phyloP scores from a whole-genome alignment of 2,329 filamentous ascomycete species.

The Endoconidiophora polonica region DNA sequence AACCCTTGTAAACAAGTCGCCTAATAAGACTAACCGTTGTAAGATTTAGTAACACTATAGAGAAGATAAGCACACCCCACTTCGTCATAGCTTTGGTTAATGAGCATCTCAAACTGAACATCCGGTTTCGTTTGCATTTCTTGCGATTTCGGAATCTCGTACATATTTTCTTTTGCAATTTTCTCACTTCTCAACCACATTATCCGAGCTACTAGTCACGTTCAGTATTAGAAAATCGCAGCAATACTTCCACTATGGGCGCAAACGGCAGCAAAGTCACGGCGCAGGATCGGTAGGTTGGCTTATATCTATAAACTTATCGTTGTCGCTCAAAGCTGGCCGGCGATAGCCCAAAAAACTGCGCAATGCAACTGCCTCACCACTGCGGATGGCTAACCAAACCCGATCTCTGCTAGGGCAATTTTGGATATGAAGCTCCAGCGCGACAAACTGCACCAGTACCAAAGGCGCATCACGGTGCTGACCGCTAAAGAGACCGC shows the following conservation, averaged over 20 bases:
- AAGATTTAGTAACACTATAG: no score
- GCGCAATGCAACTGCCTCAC: not conserved
- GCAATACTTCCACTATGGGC: constrained; percentile 28
- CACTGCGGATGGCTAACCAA: not conserved
- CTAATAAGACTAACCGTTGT: no score
- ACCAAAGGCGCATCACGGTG: constrained; percentile 75
- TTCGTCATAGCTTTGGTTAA: no score
- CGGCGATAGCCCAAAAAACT: not conserved
- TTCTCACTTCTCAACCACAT: no score
- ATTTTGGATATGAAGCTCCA: constrained; percentile 97
- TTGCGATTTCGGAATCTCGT: not conserved
- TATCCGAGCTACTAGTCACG: no score
- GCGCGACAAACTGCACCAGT: constrained; percentile 91
- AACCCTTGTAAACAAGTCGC: no score
- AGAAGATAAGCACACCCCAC: no score
- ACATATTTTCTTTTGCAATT: no score
- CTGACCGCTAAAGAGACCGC: constrained; percentile 78
- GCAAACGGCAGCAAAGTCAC: constrained; percentile 41
- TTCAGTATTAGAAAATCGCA: no score
- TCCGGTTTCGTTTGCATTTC: not conserved
- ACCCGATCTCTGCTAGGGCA: constrained; percentile 39
- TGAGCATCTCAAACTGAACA: no score
- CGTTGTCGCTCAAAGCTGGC: not conserved
- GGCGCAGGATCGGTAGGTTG: constrained; percentile 65
- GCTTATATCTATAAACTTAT: not conserved